Conservation (phyloP, 805 yeast species). For the Brettanomyces anomalus region DNA sequence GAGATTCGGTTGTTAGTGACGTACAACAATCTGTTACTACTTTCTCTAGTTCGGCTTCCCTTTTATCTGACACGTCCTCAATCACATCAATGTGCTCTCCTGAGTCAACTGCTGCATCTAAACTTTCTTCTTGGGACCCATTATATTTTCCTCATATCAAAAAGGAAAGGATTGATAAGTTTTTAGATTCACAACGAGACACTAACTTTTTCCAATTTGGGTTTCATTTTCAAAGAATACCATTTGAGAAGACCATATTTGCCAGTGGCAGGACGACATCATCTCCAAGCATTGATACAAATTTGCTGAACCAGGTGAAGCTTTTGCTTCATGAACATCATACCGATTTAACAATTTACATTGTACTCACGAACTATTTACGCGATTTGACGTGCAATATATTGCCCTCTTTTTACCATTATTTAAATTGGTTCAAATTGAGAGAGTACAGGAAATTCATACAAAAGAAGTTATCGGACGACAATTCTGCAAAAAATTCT, state of each 20-base stretch:
- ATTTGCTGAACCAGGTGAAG: conserved; percentile 11
- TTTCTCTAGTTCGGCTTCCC: background rate
- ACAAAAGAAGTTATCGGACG: conserved; percentile 14
- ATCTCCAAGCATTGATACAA: conserved; percentile 16
- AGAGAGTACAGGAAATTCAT: conserved; percentile 16
- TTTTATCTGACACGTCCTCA: conserved; percentile 26
- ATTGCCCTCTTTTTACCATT: conserved; percentile 18
- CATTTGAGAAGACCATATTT: background rate
- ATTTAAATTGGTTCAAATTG: conserved; percentile 11
- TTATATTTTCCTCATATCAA: conserved; percentile 8
- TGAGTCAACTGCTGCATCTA: conserved; percentile 6
- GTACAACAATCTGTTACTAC: background rate
- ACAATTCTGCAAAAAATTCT: conserved; percentile 10
- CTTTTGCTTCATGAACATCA: conserved; percentile 17
- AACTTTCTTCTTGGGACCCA: conserved; percentile 11
- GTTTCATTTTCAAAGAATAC: conserved; percentile 8
- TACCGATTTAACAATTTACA: conserved; percentile 22
- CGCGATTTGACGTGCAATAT: conserved; percentile 14
- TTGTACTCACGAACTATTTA: conserved; percentile 15
- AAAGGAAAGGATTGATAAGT: conserved; percentile 4
- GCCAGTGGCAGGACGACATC: background rate
- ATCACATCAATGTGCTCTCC: conserved; percentile 4
- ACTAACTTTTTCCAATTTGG: conserved; percentile 19
- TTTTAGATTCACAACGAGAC: conserved; percentile 7
- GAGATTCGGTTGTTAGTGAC: background rate